A percentile compares a stretch with the other conserved stretches of the same genome.
Conservation (phyloP, 176 grass and related monocot genomes). For the Echinochloa phyllopogon region DNA sequence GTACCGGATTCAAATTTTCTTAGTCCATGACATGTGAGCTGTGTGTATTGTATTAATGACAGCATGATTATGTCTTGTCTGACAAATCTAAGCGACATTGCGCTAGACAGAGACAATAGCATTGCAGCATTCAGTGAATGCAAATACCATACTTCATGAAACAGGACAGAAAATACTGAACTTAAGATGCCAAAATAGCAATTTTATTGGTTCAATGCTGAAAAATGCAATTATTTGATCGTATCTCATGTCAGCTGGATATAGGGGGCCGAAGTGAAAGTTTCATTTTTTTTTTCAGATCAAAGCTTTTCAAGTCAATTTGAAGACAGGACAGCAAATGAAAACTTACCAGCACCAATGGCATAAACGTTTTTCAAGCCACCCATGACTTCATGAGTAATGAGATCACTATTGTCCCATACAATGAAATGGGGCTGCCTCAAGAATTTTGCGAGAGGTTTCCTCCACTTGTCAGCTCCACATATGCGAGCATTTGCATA, state of each 20-base stretch:
- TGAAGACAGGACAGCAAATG: not conserved
- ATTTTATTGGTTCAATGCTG: not conserved
- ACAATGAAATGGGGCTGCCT: conserved; percentile 98
- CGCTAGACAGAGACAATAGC: conserved; percentile 1
- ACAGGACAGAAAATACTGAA: not conserved
- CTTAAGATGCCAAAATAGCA: not conserved
- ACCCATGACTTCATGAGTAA: conserved; percentile 98
- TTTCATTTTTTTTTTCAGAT: not conserved
- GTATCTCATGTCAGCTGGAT: not conserved
- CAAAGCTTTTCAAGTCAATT: not conserved
- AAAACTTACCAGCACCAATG: conserved; percentile 89
- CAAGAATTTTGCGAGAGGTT: conserved; percentile 90
- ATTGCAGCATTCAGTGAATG: not conserved
- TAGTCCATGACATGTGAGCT: not conserved
- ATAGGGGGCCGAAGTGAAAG: not conserved
- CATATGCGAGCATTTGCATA: conserved; percentile 98
- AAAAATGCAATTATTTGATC: not conserved
- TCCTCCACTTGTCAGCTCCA: conserved; percentile 93
- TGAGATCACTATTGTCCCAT: conserved; percentile 91
- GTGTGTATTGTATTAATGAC: not conserved
- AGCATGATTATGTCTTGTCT: not conserved
- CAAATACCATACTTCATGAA: conserved; percentile 13
- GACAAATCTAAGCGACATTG: conserved; percentile 14
- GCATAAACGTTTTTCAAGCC: conserved; percentile 97
- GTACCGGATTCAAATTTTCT: conserved; percentile 14